Evolutionary conservation across 202 grass and related monocot species (phyloP).

Genomic region (Schoenoplectus triqueter): DNA sequence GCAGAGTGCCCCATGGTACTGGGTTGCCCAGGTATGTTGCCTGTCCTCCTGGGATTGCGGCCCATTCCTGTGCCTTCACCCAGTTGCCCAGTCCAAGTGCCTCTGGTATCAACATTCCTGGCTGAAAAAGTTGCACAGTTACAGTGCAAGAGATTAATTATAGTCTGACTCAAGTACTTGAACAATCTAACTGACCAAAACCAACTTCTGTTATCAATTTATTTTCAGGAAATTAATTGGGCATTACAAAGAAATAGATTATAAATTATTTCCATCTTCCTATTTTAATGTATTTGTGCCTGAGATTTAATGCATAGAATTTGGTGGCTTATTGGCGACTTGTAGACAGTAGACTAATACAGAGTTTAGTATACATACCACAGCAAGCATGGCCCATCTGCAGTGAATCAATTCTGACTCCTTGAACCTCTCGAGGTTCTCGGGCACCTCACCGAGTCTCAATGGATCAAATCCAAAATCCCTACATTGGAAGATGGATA

Average conservation of each 20-base stretch:
- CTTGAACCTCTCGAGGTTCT: slow-evolving; percentile 98
- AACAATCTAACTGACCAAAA: background rate
- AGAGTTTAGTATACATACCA: slow-evolving; percentile 46
- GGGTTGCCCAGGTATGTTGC: slow-evolving; percentile 88
- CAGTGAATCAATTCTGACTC: slow-evolving; percentile 99
- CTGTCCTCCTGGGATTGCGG: slow-evolving; percentile 76
- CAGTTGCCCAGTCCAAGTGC: slow-evolving; percentile 95
- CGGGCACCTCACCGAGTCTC: slow-evolving; percentile 76
- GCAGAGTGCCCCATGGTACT: slow-evolving; percentile 89
- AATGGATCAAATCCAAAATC: slow-evolving; percentile 97
- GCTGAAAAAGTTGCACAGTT: slow-evolving; percentile 43
- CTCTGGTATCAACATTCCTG: slow-evolving; percentile 82
- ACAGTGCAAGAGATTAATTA: background rate
- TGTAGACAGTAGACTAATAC: background rate
- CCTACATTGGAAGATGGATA: slow-evolving; percentile 35
- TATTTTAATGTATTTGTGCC: background rate
- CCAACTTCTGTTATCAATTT: background rate
- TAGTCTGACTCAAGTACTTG: background rate
- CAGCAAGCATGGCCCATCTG: slow-evolving; percentile 97
- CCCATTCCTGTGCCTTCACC: slow-evolving; percentile 99
- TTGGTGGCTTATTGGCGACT: background rate
- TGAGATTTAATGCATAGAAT: too few species aligned
- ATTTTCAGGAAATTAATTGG: background rate
- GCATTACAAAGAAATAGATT: background rate
- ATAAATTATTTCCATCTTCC: slow-evolving; percentile 10